phyloP scores from a whole-genome alignment of 169 alveolate genomes.

The Eimeria zaria region DNA sequence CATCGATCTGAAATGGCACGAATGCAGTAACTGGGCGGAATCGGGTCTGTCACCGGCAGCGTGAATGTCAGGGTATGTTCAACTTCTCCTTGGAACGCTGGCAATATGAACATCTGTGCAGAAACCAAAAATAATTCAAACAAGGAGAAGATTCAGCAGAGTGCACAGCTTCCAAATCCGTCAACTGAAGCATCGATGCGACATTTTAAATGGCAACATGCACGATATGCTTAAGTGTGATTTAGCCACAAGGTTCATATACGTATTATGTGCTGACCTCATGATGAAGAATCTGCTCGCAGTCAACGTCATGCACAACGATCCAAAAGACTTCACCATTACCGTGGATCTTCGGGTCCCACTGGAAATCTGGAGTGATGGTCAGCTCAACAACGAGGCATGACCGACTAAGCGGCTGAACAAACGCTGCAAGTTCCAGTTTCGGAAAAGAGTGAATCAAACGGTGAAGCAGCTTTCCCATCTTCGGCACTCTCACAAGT shows the following conservation, averaged over 20 bases:
- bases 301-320: conserved; percentile 98
- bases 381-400: conserved; percentile 97
- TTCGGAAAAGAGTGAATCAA: conserved; percentile 97
- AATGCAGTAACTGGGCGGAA: conserved; percentile 98
- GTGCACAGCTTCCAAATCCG: background rate
- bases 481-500: conserved; percentile 95
- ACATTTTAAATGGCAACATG: background rate
- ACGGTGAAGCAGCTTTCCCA: conserved; percentile 94
- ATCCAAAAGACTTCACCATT: conserved; percentile 98
- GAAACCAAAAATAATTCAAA: background rate
- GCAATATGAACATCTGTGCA: conserved; percentile 84
- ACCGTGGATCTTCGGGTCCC: conserved; percentile 98
- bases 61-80: conserved; percentile 96
- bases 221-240: background rate
- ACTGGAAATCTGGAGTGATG: conserved; percentile 97
- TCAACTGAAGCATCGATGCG: background rate
- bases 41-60: conserved; percentile 98
- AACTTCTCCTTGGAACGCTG: conserved; percentile 87
- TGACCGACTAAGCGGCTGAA: conserved; percentile 98
- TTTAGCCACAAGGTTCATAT: background rate
- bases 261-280: conserved; percentile 88
- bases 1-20: conserved; percentile 98
- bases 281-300: conserved; percentile 97
- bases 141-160: background rate
- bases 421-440: conserved; percentile 97